phyloP scores from a whole-genome alignment of 78 protist genomes.

The Tieghemostelium lacteum region DNA sequence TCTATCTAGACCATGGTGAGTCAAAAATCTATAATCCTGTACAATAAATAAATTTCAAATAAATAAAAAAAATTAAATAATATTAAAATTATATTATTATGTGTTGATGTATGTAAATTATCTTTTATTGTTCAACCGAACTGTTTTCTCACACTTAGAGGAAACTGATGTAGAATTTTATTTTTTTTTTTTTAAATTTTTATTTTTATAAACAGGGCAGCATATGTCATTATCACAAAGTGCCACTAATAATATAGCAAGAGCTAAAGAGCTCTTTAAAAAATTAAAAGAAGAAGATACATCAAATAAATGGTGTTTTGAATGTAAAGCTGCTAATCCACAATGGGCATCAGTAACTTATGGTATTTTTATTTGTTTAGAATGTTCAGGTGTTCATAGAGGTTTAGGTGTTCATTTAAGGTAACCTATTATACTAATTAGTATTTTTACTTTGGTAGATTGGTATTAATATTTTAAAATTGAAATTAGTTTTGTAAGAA shows the following conservation, averaged over 20 bases:
- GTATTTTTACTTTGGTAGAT: background rate
- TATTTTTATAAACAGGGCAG: background rate
- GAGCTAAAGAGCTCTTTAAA: slow-evolving; percentile 64
- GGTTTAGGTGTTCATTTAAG: slow-evolving; percentile 91
- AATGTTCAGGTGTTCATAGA: slow-evolving; percentile 90
- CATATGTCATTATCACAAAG: slow-evolving; percentile 42
- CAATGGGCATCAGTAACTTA: slow-evolving; percentile 90
- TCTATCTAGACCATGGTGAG: slow-evolving; percentile 73
- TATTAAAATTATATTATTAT: no score
- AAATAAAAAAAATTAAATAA: background rate
- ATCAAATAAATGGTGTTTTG: slow-evolving; percentile 83
- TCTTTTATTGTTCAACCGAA: no score
- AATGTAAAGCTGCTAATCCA: slow-evolving; percentile 91
- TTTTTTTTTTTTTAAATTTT: no score
- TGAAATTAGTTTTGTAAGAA: slow-evolving; percentile 62
- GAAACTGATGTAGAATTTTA: no score
- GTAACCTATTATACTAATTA: slow-evolving; percentile 3
- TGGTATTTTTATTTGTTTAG: slow-evolving; percentile 92
- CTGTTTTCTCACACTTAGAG: no score
- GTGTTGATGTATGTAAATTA: no score
- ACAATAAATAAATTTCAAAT: background rate
- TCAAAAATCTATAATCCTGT: slow-evolving; percentile 76
- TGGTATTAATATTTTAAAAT: background rate
- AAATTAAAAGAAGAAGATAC: slow-evolving; percentile 59
- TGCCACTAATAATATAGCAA: slow-evolving; percentile 37